Conservation (phyloP, 2,329 filamentous ascomycete species). For the Cadophora gregata region DNA sequence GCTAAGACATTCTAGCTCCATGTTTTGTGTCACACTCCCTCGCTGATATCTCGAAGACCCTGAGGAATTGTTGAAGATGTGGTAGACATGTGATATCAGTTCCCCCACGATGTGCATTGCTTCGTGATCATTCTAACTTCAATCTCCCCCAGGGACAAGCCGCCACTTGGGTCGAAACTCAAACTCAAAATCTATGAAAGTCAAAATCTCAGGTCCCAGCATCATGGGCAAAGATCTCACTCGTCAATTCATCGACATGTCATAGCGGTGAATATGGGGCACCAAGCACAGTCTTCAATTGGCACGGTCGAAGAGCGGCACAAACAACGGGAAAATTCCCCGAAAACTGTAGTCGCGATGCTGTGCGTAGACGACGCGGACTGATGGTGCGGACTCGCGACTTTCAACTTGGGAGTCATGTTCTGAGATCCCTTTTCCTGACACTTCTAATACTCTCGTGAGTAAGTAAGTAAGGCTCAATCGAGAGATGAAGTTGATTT, state of each 20-base stretch:
- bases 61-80: background rate
- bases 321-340: conserved; percentile 5
- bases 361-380: background rate
- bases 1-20: background rate
- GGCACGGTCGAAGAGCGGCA: conserved; percentile 12
- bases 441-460: background rate
- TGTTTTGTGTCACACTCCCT: background rate
- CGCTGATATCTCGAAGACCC: background rate
- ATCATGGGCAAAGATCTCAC: conserved; percentile 12
- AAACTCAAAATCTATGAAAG: background rate
- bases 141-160: conserved; percentile 3
- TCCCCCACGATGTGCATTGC: background rate
- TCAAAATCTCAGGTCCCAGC: conserved; percentile 11
- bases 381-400: background rate
- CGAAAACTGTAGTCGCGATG: conserved; percentile 1
- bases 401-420: background rate
- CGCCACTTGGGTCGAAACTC: conserved; percentile 1
- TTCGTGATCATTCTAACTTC: background rate
- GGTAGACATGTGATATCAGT: background rate
- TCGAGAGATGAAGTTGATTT: conserved; percentile 19
- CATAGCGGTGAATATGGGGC: conserved; percentile 11
- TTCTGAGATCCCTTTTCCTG: too few species aligned
- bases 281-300: conserved; percentile 2
- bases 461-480: background rate
- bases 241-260: conserved; percentile 2